Percentiles rank a stretch among this genome's conserved stretches.
These are phyloP conservation scores for Achaetomiella virescens DNA, from an alignment of 495 filamentous ascomycete genomes.

Conservation along the genomic window DNA sequence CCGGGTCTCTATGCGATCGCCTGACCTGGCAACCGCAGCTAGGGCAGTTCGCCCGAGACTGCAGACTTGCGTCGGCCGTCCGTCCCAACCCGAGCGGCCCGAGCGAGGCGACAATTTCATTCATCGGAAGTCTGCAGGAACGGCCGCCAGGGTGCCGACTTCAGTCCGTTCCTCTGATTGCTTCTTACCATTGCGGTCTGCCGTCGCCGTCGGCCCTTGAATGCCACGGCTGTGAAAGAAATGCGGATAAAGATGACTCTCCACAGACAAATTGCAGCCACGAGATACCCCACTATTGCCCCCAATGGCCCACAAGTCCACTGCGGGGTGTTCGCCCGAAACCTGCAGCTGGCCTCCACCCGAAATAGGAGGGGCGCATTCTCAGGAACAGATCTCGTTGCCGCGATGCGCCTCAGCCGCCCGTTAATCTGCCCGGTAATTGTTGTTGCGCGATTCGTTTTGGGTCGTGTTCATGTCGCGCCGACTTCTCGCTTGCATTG, in stretches of 20 bases:
- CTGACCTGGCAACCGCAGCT: background rate
- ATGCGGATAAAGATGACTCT: background rate
- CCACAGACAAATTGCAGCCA: background rate
- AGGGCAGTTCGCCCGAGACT: background rate
- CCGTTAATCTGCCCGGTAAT: background rate
- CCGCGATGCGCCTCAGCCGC: background rate
- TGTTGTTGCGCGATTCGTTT: background rate
- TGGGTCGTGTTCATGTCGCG: background rate
- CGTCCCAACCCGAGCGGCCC: background rate
- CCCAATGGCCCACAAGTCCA: background rate
- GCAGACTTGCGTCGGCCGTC: too few relatives aligned
- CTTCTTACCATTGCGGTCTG: too few relatives aligned
- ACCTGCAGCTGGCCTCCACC: background rate
- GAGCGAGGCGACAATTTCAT: background rate
- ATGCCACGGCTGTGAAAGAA: too few relatives aligned
- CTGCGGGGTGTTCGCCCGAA: constrained; percentile 10
- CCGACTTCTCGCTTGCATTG: background rate
- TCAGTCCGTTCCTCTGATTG: background rate
- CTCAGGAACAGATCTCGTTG: background rate
- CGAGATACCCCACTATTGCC: constrained; percentile 8
- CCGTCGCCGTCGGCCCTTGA: too few relatives aligned
- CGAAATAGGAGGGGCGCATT: constrained; percentile 9
- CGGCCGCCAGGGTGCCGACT: background rate
- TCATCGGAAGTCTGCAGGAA: background rate
- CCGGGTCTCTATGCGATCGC: background rate